Evolutionary conservation across 192 early-diverging fungal species (phyloP), one percentile per base, ranked within the genome.

Genomic region (Phycomyces nitens): DNA sequence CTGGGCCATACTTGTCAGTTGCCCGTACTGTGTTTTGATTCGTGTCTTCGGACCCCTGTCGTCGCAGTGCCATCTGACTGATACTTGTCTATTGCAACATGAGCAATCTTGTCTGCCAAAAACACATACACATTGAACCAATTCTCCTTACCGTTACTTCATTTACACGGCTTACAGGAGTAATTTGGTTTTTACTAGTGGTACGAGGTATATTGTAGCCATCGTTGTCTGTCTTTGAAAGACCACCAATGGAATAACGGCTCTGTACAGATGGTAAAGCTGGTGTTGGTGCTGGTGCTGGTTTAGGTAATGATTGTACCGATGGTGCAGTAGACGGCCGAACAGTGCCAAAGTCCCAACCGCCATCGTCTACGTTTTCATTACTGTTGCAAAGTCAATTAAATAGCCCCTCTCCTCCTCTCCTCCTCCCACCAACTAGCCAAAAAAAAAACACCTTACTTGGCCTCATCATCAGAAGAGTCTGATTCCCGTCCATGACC

Each of bases 321-420:
- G 51, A 52, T 62, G 41, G 40, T 58, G 69, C 54, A 5, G 58
- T 34, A 21, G 56, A 60, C 21, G 81, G 72, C 29, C 72, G 64
- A 21, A 84, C 73, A 24, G 82, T 84, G 12, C 74, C 76, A 65
- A 85, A 85, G 18, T 85, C 83, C 83, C 83, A 85, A 39, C 65
- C 68, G 53, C 70, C 71, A 26, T 78, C 77, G 8, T 82, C 73
- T 6, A 50, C 60, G 40, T 50, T 60, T 1, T 82, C 79, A 56
- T 14, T 55, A 23, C 72, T 75, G 52, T 47, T 55, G 11, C 22
- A 29, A n/a, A n/a, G n/a, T n/a, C n/a, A n/a, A n/a, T n/a, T n/a
- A n/a, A n/a, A n/a, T n/a, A n/a, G n/a, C n/a, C n/a, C n/a, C n/a
- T n/a, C n/a, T n/a, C n/a, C n/a, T n/a, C n/a, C n/a, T n/a, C n/a